Base-by-base conservation (phyloP, 306 rosid species). In the Lathyrus aphaca region DNA sequence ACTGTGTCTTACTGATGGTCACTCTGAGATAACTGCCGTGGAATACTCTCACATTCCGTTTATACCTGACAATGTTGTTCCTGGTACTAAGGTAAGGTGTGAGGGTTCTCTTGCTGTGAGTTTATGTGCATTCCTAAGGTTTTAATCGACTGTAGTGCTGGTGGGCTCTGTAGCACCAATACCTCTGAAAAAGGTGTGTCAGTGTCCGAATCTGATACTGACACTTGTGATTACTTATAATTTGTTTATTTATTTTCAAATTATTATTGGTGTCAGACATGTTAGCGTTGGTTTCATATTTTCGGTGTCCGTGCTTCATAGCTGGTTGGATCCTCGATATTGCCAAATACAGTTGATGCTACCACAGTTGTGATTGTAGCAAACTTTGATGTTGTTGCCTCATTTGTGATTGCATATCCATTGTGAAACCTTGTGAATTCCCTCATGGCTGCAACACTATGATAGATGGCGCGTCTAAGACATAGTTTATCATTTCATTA, bases 21-120 rank as follows among this genome's bases (percentile, higher is more conserved):
- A 87, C 63, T 38, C 80, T n/a, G 96, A 88, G 77, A 83, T 91
- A 46, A 83, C 91, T 65, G 95, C 91, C 45, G 57, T 91, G 54
- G 95, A 94, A 83, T 91, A 78, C 62, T 68, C 85, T 39, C 85
- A 86, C 69, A 66, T 91, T 25, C 86, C 97, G 3, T 72, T 80
- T 27, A 65, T 88, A 15, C 86, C 85, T 0, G 92, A 86, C 23
- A 78, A 75, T 68, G 77, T 91, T 37, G 81, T 88, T 79, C 97
- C 97, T 6, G 97, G 99, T 15, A 87, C 96, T 50, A 94, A 94
- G 96, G 99, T 88, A 85, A 10, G 29, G 6, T 39, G 42, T 54
- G 29, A n/a, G 13, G 62, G 48, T 60, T 60, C 51, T 38, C 60
- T 74, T 38, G 32, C 29, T 50, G 23, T 57, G 48, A 32, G 2